These are phyloP conservation scores for Panaeolus cyanescens DNA, from an alignment of 768 basidiomycete genomes.

Conservation along the genomic window DNA sequence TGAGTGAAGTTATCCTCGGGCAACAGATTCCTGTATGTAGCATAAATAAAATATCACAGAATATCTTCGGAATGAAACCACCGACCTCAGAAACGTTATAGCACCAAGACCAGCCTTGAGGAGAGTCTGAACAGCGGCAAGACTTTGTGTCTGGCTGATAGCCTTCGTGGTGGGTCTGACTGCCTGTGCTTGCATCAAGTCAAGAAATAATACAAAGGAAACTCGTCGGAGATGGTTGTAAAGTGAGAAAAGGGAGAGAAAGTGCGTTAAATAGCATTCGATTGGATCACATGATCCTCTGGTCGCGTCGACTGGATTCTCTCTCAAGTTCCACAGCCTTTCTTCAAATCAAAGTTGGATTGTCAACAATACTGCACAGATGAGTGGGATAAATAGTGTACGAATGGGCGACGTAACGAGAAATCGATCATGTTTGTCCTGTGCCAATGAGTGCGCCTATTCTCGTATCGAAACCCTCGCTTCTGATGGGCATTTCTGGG, in stretches of 20 bases:
- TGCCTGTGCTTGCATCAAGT: conserved; percentile 35
- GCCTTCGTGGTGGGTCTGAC: conserved; percentile 39
- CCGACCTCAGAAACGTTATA: conserved; percentile 73
- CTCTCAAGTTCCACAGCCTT: too few relatives aligned
- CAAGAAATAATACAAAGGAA: conserved; percentile 1
- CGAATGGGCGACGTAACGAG: not conserved
- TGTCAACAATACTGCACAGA: not conserved
- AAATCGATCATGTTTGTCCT: conserved; percentile 27
- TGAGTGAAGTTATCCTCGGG: conserved; percentile 80
- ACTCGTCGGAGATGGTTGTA: not conserved
- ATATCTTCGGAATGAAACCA: not conserved
- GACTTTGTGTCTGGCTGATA: conserved; percentile 61
- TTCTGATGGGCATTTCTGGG: conserved; percentile 98
- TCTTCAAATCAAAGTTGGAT: not conserved
- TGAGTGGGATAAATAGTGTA: not conserved
- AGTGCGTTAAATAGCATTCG: conserved; percentile 1
- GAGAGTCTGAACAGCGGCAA: conserved; percentile 72
- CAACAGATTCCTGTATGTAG: conserved; percentile 58
- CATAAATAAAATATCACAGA: not conserved
- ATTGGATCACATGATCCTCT: conserved; percentile 4
- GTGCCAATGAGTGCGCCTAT: conserved; percentile 62
- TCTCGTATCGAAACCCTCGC: conserved; percentile 80
- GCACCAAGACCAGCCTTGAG: conserved; percentile 74
- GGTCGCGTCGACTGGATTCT: not conserved
- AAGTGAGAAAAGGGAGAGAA: not conserved